Evolutionary conservation across 208 protist genomes (phyloP).

Genomic region (Naegleria gruberi): DNA sequence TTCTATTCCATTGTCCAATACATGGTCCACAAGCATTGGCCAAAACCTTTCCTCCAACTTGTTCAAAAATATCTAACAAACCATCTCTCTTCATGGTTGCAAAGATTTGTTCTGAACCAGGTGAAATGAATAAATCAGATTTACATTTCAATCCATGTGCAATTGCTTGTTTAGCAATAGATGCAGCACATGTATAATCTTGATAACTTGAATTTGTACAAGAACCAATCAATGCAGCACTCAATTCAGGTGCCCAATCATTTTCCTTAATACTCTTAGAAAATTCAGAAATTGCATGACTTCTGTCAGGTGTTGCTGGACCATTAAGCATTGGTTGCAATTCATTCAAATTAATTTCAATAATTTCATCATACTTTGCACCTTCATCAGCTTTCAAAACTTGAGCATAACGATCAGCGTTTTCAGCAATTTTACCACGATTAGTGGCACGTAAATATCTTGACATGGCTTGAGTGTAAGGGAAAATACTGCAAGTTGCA

Average conservation of each 20-base stretch:
- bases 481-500: constrained; percentile 73
- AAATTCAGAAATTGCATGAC: not conserved
- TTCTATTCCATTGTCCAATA: constrained; percentile 61
- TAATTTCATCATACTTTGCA: constrained; percentile 58
- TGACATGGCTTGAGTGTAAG: constrained; percentile 47
- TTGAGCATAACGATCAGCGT: constrained; percentile 18
- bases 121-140: constrained; percentile 59
- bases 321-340: constrained; percentile 70
- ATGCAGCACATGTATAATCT: constrained; percentile 57
- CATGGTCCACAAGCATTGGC: constrained; percentile 59
- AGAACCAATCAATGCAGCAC: constrained; percentile 57
- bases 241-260: constrained; percentile 55
- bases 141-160: constrained; percentile 56
- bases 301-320: constrained; percentile 62
- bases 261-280: constrained; percentile 39
- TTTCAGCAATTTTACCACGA: constrained; percentile 42
- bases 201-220: constrained; percentile 73
- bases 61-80: constrained; percentile 45
- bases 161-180: constrained; percentile 55
- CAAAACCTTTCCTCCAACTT: constrained; percentile 58
- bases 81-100: constrained; percentile 61
- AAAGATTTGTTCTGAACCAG: constrained; percentile 68
- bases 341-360: constrained; percentile 62
- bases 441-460: constrained; percentile 56
- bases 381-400: constrained; percentile 36